These are phyloP conservation scores for Porcisia hertigi DNA, from an alignment of 208 protist species.

Conservation along the genomic window DNA sequence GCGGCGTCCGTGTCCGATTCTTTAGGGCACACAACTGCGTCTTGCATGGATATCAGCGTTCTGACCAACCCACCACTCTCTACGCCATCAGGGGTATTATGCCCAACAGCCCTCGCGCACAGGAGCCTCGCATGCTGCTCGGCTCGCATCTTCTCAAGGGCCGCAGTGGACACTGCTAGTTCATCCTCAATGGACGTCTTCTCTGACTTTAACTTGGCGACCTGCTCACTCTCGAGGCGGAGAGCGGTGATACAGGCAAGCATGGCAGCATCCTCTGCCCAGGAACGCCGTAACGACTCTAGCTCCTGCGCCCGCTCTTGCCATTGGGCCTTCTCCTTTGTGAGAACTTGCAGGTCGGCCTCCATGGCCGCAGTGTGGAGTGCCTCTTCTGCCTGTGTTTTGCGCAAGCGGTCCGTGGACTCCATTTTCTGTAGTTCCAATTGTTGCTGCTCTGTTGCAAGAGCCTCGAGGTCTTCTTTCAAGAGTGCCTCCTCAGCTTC, in stretches of 20 bases:
- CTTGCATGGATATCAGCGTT: conserved; percentile 1
- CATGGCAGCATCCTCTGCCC: conserved; percentile 36
- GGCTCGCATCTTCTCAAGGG: conserved; percentile 15
- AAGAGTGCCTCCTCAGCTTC: conserved; percentile 45
- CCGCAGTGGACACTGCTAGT: conserved; percentile 6
- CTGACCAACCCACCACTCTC: not conserved
- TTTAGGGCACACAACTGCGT: not conserved
- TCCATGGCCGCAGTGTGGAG: conserved; percentile 45
- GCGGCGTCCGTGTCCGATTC: not conserved
- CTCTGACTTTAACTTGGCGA: conserved; percentile 19
- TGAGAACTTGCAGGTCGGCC: conserved; percentile 30
- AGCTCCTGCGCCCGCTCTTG: conserved; percentile 40
- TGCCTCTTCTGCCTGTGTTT: conserved; percentile 67
- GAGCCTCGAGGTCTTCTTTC: conserved; percentile 51
- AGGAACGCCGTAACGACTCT: conserved; percentile 30
- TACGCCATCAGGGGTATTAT: not conserved
- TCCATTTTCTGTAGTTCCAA: conserved; percentile 65
- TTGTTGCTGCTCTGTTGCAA: conserved; percentile 63
- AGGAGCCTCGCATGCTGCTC: conserved; percentile 11
- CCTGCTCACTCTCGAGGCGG: conserved; percentile 27
- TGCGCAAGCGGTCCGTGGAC: conserved; percentile 49
- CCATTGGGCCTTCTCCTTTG: conserved; percentile 36
- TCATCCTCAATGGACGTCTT: conserved; percentile 28
- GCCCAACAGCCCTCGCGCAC: not conserved
- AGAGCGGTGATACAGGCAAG: conserved; percentile 27